phyloP scores from a whole-genome alignment of 139 green algal genomes.

The Coelastrella sp. region DNA sequence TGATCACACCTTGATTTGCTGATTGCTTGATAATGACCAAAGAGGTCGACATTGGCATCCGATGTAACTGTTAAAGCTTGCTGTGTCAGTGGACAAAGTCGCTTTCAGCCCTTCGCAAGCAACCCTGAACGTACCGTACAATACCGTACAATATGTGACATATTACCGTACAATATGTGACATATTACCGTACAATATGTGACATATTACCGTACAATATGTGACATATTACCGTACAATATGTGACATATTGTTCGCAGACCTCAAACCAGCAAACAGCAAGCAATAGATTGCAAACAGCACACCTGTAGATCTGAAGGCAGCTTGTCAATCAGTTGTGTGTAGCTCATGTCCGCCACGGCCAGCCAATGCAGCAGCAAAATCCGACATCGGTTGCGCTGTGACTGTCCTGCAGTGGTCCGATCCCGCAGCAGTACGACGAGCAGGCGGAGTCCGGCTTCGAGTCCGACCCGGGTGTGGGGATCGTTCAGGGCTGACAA shows the following conservation, averaged over 20 bases:
- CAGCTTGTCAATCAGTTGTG: conserved; percentile 52
- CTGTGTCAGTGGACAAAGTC: too few species aligned
- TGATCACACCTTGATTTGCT: too few species aligned
- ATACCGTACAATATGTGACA: too few species aligned
- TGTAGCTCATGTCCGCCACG: conserved; percentile 55
- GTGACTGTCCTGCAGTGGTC: background rate
- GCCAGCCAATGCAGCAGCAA: conserved; percentile 53
- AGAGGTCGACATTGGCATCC: too few species aligned
- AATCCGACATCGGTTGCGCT: background rate
- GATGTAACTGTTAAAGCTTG: too few species aligned
- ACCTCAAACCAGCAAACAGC: background rate
- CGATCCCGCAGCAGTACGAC: conserved; percentile 39
- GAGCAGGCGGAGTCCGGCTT: conserved; percentile 51
- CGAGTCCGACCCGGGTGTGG: conserved; percentile 29
- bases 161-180: too few species aligned
- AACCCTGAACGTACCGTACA: too few species aligned
- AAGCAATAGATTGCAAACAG: background rate
- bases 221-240: too few species aligned
- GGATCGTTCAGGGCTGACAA: background rate
- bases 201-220: too few species aligned
- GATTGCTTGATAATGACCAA: too few species aligned
- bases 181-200: too few species aligned
- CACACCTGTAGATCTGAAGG: conserved; percentile 42
- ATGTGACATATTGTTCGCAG: background rate
- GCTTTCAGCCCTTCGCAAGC: too few species aligned